Base-by-base conservation (phyloP, 2,329 filamentous ascomycete species). In the Xylaria multiplex region DNA sequence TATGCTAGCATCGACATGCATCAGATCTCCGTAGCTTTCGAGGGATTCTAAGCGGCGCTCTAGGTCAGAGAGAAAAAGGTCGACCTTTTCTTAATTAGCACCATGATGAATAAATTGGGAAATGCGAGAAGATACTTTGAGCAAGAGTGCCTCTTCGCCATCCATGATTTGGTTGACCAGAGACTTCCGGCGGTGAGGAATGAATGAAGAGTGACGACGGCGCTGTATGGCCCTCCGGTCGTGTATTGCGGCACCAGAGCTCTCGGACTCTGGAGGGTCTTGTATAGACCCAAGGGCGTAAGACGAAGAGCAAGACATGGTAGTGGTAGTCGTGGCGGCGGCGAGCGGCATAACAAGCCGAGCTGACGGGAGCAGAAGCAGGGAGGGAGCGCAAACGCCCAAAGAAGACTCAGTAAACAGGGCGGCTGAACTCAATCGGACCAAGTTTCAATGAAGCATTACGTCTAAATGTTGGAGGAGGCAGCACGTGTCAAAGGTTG, bases 41-140 rank as follows among this genome's bases (percentile, higher is more conserved):
- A 98, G 86, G 78, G 93, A 91, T 75, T 96, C 93, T 53, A 99
- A 84, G 60, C 95, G 89, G 71, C 91, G 87, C 79, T 96, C 94
- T 49, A 99, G 85, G 77, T 98, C 93, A 45, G 90, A 86, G 62
- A 99, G 84, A 78, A 96, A 96, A 57, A 91, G 81, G 75, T 96
- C 93, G 57, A 96, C 87, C 88, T 91, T 22, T 27, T 35, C 42
- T 7, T 5, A 54, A 19, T 70, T 50, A 70, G 64, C 14, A 42
- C 2, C 46, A 46, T 11, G 22, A 49, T 52, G 2, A 7, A 30
- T 11, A 5, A 14, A 22, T 6, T 6, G 30, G 6, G 16, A n/a
- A 19, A 37, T 1, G 37, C 50, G 13, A 13, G 22, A 45, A 67
- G 71, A 32, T 71, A 86, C 83, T 81, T 86, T 89, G 59, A 90